These are phyloP conservation scores for Sugiyamaella qingdaonensis DNA, from an alignment of 805 yeast species.

Conservation along the genomic window DNA sequence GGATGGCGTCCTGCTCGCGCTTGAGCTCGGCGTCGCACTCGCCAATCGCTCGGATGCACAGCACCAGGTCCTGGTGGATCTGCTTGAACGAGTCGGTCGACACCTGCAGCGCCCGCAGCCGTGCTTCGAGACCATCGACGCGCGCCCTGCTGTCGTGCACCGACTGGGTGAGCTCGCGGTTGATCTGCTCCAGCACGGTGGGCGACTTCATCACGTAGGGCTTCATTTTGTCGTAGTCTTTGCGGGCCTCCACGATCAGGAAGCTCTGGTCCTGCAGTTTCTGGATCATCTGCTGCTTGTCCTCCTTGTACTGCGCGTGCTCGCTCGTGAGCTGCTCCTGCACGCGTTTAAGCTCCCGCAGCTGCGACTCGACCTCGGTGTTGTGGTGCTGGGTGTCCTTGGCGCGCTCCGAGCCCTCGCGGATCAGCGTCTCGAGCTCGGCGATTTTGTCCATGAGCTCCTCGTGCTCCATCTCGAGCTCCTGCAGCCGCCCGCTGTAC, in stretches of 20 bases:
- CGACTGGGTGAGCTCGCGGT: conserved; percentile 47
- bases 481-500: conserved; percentile 38
- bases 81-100: conserved; percentile 58
- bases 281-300: conserved; percentile 54
- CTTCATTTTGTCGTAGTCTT: conserved; percentile 55
- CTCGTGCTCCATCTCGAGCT: conserved; percentile 41
- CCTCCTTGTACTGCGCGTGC: conserved; percentile 58
- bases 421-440: conserved; percentile 34
- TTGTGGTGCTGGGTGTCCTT: conserved; percentile 47
- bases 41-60: conserved; percentile 42
- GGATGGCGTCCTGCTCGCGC: conserved; percentile 40
- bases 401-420: conserved; percentile 23
- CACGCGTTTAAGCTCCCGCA: conserved; percentile 53
- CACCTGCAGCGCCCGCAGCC: conserved; percentile 47
- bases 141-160: conserved; percentile 39
- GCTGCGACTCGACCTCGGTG: conserved; percentile 53
- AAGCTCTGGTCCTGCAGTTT: conserved; percentile 60
- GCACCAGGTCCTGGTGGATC: conserved; percentile 45
- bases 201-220: conserved; percentile 61
- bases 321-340: conserved; percentile 62
- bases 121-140: conserved; percentile 41
- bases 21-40: conserved; percentile 47
- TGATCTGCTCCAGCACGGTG: conserved; percentile 47
- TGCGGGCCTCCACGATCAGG: conserved; percentile 50
- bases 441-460: conserved; percentile 35